phyloP scores from a whole-genome alignment of 2,329 filamentous ascomycete genomes.

The Plectosphaerella cucumerina region DNA sequence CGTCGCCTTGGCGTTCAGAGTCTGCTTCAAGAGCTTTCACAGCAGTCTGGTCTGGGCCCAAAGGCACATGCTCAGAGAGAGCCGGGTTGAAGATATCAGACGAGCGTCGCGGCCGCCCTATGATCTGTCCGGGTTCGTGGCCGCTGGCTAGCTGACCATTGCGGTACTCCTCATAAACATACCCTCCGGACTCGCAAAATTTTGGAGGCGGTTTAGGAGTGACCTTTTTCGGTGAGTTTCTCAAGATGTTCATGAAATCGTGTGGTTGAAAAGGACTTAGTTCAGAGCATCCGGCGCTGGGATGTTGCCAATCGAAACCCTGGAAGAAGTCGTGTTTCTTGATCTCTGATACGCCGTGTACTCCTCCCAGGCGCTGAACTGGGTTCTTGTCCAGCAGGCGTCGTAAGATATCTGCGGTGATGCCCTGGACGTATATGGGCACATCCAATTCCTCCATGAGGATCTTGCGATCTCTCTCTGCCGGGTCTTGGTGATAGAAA shows the following conservation, averaged over 20 bases:
- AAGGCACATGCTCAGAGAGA: background rate
- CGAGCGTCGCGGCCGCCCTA: conserved; percentile 1
- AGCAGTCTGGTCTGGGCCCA: conserved; percentile 1
- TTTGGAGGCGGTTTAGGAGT: background rate
- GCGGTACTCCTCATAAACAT: background rate
- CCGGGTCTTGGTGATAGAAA: background rate
- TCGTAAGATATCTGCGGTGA: conserved; percentile 1
- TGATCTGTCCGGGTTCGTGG: background rate
- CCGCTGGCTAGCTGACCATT: background rate
- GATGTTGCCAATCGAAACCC: conserved; percentile 3
- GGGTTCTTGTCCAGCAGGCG: conserved; percentile 1
- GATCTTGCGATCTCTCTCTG: conserved; percentile 1
- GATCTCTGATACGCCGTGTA: background rate
- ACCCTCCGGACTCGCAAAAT: background rate
- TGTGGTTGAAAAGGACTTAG: background rate
- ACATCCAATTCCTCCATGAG: background rate
- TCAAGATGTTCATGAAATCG: background rate
- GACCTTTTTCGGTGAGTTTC: background rate
- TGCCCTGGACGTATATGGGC: background rate
- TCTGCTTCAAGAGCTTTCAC: background rate
- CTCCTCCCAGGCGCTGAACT: background rate
- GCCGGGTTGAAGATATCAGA: conserved; percentile 1
- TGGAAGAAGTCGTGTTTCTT: conserved; percentile 1
- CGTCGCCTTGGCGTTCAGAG: background rate
- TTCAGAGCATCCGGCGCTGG: background rate